Conservation (phyloP, 371 early-diverging fungal species). For the Zychaea mexicana region DNA sequence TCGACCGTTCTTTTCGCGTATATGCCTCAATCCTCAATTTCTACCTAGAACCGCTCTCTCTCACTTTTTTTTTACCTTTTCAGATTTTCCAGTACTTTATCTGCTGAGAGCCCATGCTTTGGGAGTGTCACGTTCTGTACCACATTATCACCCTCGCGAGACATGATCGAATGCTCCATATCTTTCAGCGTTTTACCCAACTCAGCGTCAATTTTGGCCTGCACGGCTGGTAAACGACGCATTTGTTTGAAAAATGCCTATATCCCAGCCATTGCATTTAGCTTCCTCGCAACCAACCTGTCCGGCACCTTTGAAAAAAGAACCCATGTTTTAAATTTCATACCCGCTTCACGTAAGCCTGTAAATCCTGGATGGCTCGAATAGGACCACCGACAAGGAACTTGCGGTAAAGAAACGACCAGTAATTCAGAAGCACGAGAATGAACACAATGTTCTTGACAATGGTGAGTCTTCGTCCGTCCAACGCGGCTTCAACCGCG, state of each 20-base stretch:
- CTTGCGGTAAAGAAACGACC: constrained; percentile 53
- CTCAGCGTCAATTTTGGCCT: constrained; percentile 58
- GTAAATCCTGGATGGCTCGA: constrained; percentile 52
- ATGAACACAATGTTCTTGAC: constrained; percentile 66
- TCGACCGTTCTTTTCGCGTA: background rate
- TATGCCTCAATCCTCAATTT: background rate
- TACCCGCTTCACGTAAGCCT: constrained; percentile 46
- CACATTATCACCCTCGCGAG: constrained; percentile 64
- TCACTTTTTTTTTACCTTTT: constrained; percentile 41
- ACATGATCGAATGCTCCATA: constrained; percentile 75
- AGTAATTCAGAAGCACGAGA: constrained; percentile 55
- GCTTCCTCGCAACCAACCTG: too few species aligned
- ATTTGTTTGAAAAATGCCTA: constrained; percentile 62
- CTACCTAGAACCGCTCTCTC: background rate
- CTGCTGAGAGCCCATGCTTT: constrained; percentile 61
- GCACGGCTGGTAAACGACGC: constrained; percentile 58
- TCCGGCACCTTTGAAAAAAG: too few species aligned
- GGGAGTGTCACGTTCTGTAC: constrained; percentile 67
- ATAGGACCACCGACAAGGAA: constrained; percentile 60
- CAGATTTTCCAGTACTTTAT: constrained; percentile 60
- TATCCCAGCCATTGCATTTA: background rate
- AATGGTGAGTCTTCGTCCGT: constrained; percentile 39
- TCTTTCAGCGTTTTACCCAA: constrained; percentile 71
- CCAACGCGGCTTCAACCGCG: constrained; percentile 29
- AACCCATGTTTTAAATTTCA: background rate